Evolutionary conservation across 2,329 filamentous ascomycete species (phyloP).

Genomic region (Alternaria dauci): DNA sequence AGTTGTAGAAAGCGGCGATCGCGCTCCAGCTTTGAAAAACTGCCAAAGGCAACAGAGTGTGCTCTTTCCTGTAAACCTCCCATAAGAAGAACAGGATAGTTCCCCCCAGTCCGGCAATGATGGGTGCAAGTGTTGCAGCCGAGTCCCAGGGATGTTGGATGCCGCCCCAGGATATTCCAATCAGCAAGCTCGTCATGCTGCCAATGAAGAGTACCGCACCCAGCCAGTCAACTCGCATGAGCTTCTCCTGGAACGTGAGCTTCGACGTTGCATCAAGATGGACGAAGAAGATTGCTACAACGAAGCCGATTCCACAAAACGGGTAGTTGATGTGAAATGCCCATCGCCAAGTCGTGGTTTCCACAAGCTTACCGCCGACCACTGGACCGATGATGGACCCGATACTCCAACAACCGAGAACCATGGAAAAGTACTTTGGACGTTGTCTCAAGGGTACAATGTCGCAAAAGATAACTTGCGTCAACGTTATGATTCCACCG

Average conservation of each 20-base stretch:
- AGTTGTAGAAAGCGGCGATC: constrained; percentile 52
- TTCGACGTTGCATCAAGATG: constrained; percentile 28
- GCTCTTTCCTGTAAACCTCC: constrained; percentile 44
- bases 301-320: constrained; percentile 52
- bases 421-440: constrained; percentile 53
- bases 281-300: constrained; percentile 35
- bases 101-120: constrained; percentile 46
- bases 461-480: constrained; percentile 57
- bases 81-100: constrained; percentile 48
- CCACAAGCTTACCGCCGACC: constrained; percentile 60
- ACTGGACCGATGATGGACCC: constrained; percentile 62
- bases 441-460: constrained; percentile 54
- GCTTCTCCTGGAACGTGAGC: constrained; percentile 32
- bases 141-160: constrained; percentile 51
- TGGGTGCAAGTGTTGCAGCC: constrained; percentile 52
- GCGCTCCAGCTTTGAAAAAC: constrained; percentile 51
- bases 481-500: constrained; percentile 52
- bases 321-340: constrained; percentile 71
- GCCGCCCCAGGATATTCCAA: constrained; percentile 57
- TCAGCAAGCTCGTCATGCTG: constrained; percentile 50
- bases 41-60: constrained; percentile 50
- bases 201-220: constrained; percentile 53
- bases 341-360: constrained; percentile 66
- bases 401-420: constrained; percentile 59
- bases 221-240: constrained; percentile 53